These are phyloP conservation scores for Phaffomyces thermotolerans DNA, from an alignment of 805 yeast species.

Conservation along the genomic window DNA sequence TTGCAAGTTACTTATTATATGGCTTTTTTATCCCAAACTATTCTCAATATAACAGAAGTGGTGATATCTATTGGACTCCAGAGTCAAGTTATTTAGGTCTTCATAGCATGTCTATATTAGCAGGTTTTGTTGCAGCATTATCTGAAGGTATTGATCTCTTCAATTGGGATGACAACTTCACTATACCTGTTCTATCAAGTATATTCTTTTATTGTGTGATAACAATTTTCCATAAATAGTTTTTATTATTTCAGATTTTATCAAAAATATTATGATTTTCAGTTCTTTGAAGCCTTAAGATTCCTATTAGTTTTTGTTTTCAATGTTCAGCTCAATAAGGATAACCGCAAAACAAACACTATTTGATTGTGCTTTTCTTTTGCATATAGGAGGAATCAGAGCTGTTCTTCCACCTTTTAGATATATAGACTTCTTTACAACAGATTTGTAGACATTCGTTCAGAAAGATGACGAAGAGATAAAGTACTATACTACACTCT, in stretches of 20 bases:
- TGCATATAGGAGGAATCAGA: too few relatives aligned
- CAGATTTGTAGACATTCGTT: too few relatives aligned
- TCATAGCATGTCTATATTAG: slow-evolving; percentile 44
- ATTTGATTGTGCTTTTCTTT: too few relatives aligned
- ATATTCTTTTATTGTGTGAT: slow-evolving; percentile 48
- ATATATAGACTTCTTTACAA: too few relatives aligned
- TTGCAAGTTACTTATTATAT: slow-evolving; percentile 62
- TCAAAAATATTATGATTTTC: not conserved
- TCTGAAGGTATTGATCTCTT: slow-evolving; percentile 78
- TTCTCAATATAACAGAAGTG: slow-evolving; percentile 45
- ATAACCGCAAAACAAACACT: too few relatives aligned
- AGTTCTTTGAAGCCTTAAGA: not conserved
- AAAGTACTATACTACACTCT: not conserved
- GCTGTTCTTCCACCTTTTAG: too few relatives aligned
- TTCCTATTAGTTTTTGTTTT: too few relatives aligned
- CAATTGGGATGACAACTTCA: slow-evolving; percentile 84
- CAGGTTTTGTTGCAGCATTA: slow-evolving; percentile 78
- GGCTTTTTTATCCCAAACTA: slow-evolving; percentile 64
- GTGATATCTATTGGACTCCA: slow-evolving; percentile 59
- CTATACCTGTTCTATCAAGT: slow-evolving; percentile 86
- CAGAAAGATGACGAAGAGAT: too few relatives aligned
- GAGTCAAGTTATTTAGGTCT: slow-evolving; percentile 52
- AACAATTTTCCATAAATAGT: slow-evolving; percentile 23
- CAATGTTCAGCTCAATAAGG: too few relatives aligned
- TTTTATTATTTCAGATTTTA: not conserved